These are phyloP conservation scores for Xylariaceae sp. DNA, from an alignment of 2,329 filamentous ascomycete species.

Conservation along the genomic window DNA sequence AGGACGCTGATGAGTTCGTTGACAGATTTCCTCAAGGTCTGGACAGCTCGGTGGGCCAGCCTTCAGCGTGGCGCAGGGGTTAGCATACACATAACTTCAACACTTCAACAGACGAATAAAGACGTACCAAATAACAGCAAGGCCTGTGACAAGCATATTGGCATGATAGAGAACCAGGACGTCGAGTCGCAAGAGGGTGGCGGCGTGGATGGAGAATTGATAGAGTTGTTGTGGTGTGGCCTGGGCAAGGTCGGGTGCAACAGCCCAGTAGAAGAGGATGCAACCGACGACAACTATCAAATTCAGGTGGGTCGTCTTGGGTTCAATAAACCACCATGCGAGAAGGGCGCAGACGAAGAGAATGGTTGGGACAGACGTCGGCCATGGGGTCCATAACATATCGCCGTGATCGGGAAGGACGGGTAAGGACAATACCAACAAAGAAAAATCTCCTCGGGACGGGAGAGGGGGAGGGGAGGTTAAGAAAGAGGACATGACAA, in stretches of 20 bases:
- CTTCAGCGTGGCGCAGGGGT: constrained; percentile 45
- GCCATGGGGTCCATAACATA: constrained; percentile 55
- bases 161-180: constrained; percentile 52
- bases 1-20: constrained; percentile 88
- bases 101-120: background rate
- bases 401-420: constrained; percentile 42
- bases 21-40: constrained; percentile 87
- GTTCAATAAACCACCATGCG: constrained; percentile 49
- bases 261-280: constrained; percentile 45
- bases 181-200: constrained; percentile 49
- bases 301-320: constrained; percentile 47
- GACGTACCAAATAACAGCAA: constrained; percentile 56
- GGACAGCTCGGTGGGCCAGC: constrained; percentile 83
- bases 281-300: constrained; percentile 45
- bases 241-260: constrained; percentile 45
- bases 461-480: constrained; percentile 21
- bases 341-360: constrained; percentile 47
- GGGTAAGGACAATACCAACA: constrained; percentile 31
- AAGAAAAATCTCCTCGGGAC: constrained; percentile 24
- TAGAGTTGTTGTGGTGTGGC: constrained; percentile 41
- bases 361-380: constrained; percentile 47
- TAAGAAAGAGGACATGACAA: constrained; percentile 13
- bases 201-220: constrained; percentile 36
- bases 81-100: constrained; percentile 7
- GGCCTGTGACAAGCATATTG: constrained; percentile 58